Evolutionary conservation across 2,329 filamentous ascomycete species (phyloP).

Genomic region (Nectriaceae sp.): DNA sequence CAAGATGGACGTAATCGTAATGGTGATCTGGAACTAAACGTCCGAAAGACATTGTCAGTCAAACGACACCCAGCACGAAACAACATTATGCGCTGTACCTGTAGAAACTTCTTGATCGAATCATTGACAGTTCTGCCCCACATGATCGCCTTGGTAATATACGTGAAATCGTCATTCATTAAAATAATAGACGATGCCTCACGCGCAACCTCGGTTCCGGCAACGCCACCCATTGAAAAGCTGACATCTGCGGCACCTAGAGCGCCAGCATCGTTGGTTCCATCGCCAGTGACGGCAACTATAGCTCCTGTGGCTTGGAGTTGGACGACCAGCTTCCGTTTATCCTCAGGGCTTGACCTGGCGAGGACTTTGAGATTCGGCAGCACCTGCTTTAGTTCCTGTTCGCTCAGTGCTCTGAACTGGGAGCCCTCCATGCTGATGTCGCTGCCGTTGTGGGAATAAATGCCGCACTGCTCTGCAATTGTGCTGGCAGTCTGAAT

Average conservation of each 20-base stretch:
- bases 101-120: constrained; percentile 74
- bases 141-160: constrained; percentile 80
- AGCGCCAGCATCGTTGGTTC: constrained; percentile 81
- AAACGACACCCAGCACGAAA: too few species aligned
- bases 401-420: constrained; percentile 70
- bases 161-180: constrained; percentile 86
- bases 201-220: constrained; percentile 82
- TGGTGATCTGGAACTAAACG: constrained; percentile 74
- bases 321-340: constrained; percentile 70
- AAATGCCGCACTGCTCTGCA: constrained; percentile 76
- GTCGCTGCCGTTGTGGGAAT: constrained; percentile 66
- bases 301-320: constrained; percentile 74
- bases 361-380: constrained; percentile 72
- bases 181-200: constrained; percentile 83
- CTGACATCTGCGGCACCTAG: constrained; percentile 80
- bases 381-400: constrained; percentile 67
- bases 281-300: constrained; percentile 81
- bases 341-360: constrained; percentile 75
- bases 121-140: constrained; percentile 81
- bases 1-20: constrained; percentile 88
- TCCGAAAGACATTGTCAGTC: too few species aligned
- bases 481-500: constrained; percentile 78
- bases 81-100: constrained; percentile 47
- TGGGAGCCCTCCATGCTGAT: constrained; percentile 78
- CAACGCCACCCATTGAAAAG: constrained; percentile 80